phyloP scores from a whole-genome alignment of 2,329 filamentous ascomycete species.

The Podosphaera fusca region DNA sequence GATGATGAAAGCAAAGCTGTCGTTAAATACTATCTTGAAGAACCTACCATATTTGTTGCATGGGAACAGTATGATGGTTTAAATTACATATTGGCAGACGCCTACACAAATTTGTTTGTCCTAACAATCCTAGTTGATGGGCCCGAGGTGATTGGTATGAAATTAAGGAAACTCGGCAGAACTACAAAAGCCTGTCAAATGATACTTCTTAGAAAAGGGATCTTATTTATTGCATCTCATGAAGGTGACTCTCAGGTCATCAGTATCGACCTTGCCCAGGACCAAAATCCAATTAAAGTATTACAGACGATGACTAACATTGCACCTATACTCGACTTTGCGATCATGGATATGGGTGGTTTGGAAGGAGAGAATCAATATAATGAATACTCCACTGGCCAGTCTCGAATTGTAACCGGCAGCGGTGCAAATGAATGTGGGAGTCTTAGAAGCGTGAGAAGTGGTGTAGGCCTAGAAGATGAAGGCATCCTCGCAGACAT shows the following conservation, averaged over 20 bases:
- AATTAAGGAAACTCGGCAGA: conserved; percentile 36
- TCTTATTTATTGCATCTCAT: conserved; percentile 76
- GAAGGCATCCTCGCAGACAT: conserved; percentile 63
- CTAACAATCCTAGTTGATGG: conserved; percentile 50
- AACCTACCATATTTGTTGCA: conserved; percentile 70
- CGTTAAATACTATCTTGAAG: conserved; percentile 39
- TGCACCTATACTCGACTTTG: conserved; percentile 78
- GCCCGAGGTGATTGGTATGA: conserved; percentile 48
- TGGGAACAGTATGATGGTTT: conserved; percentile 71
- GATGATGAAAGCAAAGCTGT: conserved; percentile 50
- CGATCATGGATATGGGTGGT: conserved; percentile 88
- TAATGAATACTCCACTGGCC: conserved; percentile 84
- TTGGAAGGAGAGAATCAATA: conserved; percentile 54
- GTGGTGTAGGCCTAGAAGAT: conserved; percentile 81
- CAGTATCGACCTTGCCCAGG: conserved; percentile 28
- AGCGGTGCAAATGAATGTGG: conserved; percentile 81
- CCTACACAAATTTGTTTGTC: conserved; percentile 71
- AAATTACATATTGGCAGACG: conserved; percentile 72
- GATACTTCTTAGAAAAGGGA: conserved; percentile 50
- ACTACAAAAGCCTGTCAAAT: conserved; percentile 59
- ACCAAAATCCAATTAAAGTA: conserved; percentile 31
- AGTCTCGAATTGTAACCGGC: conserved; percentile 79
- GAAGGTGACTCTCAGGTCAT: conserved; percentile 80
- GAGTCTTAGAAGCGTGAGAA: conserved; percentile 70
- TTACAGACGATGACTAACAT: conserved; percentile 66